Evolutionary conservation across 1,284 basidiomycete species (phyloP).

Genomic region (Chalciporus sp.): DNA sequence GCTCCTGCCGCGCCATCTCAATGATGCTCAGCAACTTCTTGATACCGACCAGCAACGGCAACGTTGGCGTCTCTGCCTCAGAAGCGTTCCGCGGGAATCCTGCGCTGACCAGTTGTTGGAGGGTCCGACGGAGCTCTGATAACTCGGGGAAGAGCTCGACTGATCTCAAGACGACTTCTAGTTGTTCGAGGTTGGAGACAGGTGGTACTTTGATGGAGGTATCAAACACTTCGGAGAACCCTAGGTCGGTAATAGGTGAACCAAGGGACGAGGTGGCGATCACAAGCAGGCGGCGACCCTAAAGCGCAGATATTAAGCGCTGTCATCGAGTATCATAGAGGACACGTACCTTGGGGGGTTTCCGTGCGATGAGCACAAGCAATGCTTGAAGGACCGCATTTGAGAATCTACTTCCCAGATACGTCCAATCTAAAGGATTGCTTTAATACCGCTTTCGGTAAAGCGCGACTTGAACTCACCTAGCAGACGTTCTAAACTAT

Average conservation of each 20-base stretch:
- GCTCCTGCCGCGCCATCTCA: conserved; percentile 97
- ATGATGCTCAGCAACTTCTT: conserved; percentile 92
- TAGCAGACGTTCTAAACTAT: conserved; percentile 87
- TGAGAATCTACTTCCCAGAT: conserved; percentile 95
- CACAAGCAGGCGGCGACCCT: conserved; percentile 91
- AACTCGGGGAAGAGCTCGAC: conserved; percentile 74
- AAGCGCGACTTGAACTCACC: conserved; percentile 49
- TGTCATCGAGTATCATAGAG: not conserved
- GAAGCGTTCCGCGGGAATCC: conserved; percentile 63
- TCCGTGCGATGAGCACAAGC: conserved; percentile 85
- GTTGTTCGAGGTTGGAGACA: conserved; percentile 70
- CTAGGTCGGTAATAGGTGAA: conserved; percentile 88
- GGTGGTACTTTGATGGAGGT: conserved; percentile 87
- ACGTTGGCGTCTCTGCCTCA: conserved; percentile 43
- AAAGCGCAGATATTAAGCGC: conserved; percentile 11
- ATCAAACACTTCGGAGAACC: conserved; percentile 88
- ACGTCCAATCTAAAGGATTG: conserved; percentile 83
- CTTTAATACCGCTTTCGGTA: not conserved
- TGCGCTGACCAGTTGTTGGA: conserved; percentile 74
- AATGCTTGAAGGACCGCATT: conserved; percentile 93
- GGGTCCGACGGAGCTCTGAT: conserved; percentile 60
- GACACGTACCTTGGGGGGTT: conserved; percentile 84
- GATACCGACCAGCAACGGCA: conserved; percentile 80
- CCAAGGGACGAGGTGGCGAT: conserved; percentile 92
- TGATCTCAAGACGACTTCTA: conserved; percentile 84